Evolutionary conservation across 2,329 filamentous ascomycete genomes (phyloP).

Genomic region (Chlorencoelia australis): DNA sequence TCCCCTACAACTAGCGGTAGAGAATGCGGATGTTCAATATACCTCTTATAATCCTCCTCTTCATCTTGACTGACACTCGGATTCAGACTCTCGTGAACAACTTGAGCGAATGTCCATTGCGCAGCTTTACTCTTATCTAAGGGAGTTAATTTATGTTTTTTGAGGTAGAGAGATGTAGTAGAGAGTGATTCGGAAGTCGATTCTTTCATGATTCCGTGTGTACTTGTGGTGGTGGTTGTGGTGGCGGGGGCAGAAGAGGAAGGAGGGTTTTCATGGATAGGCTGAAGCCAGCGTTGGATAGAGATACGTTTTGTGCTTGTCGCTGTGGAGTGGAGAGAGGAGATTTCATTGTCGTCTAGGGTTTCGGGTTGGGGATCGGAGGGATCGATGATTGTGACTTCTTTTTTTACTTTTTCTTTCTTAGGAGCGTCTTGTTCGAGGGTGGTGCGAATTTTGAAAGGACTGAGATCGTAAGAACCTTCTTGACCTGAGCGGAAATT

Average conservation of each 20-base stretch:
- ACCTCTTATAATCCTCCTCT: constrained; percentile 76
- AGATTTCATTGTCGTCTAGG: constrained; percentile 32
- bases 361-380: constrained; percentile 31
- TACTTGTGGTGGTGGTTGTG: constrained; percentile 10
- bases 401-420: constrained; percentile 56
- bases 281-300: constrained; percentile 53
- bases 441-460: constrained; percentile 70
- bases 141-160: constrained; percentile 38
- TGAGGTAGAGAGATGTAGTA: neutral
- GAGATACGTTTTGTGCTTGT: constrained; percentile 38
- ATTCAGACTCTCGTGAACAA: constrained; percentile 76
- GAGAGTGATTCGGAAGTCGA: constrained; percentile 5
- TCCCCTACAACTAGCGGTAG: constrained; percentile 72
- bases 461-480: constrained; percentile 73
- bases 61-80: constrained; percentile 70
- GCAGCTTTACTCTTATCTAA: constrained; percentile 72
- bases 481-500: constrained; percentile 64
- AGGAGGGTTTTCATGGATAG: constrained; percentile 27
- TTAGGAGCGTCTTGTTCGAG: constrained; percentile 47
- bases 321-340: constrained; percentile 32
- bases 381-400: constrained; percentile 59
- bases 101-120: constrained; percentile 80
- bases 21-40: constrained; percentile 80
- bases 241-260: neutral
- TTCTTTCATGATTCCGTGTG: constrained; percentile 48